A percentile compares a stretch with the other conserved stretches of the same genome.
phyloP scores from a whole-genome alignment of 306 rosid species.

The Dryas alaskensis region DNA sequence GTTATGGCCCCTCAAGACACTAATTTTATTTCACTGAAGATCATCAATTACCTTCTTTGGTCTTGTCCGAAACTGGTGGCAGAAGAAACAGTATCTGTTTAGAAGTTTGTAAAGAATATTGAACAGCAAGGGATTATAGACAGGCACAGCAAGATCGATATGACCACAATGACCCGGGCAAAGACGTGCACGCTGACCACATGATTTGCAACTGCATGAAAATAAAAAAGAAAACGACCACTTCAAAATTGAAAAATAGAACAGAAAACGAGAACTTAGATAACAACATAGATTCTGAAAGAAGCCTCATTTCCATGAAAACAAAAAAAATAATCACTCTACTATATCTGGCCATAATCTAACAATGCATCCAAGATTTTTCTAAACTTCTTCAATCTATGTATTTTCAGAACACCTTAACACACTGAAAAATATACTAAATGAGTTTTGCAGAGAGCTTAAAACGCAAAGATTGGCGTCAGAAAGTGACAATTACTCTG shows the following conservation, averaged over 20 bases:
- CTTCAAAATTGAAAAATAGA: not conserved
- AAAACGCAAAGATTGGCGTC: too few species aligned
- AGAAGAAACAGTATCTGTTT: conserved; percentile 55
- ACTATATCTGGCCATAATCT: not conserved
- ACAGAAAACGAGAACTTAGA: not conserved
- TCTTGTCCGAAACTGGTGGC: conserved; percentile 51
- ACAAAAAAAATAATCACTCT: not conserved
- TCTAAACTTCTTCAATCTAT: not conserved
- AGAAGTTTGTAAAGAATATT: conserved; percentile 48
- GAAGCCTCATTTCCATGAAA: not conserved
- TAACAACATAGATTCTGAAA: not conserved
- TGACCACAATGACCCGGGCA: conserved; percentile 93
- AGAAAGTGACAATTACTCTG: conserved; percentile 33
- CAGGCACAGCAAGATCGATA: conserved; percentile 61
- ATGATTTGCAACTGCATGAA: conserved; percentile 69
- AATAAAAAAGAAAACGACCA: not conserved
- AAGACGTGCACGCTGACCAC: conserved; percentile 47
- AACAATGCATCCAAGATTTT: not conserved
- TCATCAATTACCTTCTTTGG: conserved; percentile 39
- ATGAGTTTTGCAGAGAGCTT: too few species aligned
- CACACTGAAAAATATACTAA: not conserved
- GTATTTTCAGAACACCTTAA: not conserved
- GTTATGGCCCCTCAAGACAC: not conserved
- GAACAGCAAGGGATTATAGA: conserved; percentile 81
- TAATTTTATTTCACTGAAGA: not conserved